phyloP scores from a whole-genome alignment of 306 rosid genomes.

The Vigna angularis region DNA sequence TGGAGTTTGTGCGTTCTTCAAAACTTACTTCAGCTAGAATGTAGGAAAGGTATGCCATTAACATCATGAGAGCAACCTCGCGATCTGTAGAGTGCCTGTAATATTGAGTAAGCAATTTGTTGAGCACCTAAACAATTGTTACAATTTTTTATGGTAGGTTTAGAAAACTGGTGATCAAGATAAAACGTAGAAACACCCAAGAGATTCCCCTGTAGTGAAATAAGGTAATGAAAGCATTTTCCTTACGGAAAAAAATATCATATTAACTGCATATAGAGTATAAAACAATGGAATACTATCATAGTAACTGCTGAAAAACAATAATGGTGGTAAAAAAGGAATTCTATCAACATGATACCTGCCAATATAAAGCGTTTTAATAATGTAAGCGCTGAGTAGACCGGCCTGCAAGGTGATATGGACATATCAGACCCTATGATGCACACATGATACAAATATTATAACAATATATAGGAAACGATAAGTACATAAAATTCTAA shows the following conservation, averaged over 20 bases:
- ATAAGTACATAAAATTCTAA: background rate
- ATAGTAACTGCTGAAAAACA: constrained; percentile 4
- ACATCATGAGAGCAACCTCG: constrained; percentile 97
- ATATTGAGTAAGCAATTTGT: constrained; percentile 36
- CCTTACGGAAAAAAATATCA: background rate
- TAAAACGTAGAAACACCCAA: background rate
- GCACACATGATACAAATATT: background rate
- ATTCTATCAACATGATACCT: constrained; percentile 58
- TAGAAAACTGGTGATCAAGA: background rate
- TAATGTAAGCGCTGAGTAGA: constrained; percentile 85
- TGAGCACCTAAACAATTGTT: background rate
- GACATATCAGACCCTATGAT: constrained; percentile 46
- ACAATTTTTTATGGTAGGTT: background rate
- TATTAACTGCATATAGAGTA: background rate
- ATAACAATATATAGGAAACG: no score
- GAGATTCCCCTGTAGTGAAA: background rate
- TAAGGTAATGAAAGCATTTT: background rate
- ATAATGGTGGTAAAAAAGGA: constrained; percentile 15
- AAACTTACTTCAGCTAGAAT: constrained; percentile 94
- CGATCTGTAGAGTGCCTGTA: constrained; percentile 98
- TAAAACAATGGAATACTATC: constrained; percentile 31
- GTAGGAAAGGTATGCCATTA: constrained; percentile 97
- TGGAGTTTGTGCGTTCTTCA: constrained; percentile 15
- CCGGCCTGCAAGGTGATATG: constrained; percentile 70
- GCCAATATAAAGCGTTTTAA: constrained; percentile 89